phyloP scores from a whole-genome alignment of 176 grass and related monocot species.

The Pharus latifolius region DNA sequence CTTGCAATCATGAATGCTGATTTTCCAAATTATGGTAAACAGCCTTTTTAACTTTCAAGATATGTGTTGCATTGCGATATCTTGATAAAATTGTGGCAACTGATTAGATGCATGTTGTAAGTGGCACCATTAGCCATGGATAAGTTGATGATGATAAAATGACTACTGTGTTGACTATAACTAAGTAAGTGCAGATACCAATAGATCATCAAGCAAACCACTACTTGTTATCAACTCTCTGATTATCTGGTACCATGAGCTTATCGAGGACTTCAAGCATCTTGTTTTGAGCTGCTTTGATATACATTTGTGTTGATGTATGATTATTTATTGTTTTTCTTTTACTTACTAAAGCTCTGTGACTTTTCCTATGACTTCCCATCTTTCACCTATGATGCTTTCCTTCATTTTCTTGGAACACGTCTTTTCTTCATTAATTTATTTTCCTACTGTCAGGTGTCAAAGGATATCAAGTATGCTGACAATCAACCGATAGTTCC shows the following conservation, averaged over 20 bases:
- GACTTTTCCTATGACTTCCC: background rate
- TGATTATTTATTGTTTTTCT: background rate
- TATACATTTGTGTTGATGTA: too few species aligned
- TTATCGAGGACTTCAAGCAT: background rate
- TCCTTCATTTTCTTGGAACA: background rate
- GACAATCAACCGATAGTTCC: constrained; percentile 80
- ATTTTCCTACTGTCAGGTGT: constrained; percentile 40
- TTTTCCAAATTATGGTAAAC: too few species aligned
- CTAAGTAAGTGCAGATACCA: background rate
- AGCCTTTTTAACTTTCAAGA: background rate
- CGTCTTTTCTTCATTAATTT: background rate
- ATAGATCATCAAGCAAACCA: background rate
- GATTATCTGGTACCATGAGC: background rate
- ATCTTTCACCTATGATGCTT: background rate
- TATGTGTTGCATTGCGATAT: background rate
- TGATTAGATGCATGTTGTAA: background rate
- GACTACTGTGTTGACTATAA: background rate
- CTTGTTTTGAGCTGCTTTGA: too few species aligned
- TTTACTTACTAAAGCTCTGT: background rate
- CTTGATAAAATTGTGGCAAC: background rate
- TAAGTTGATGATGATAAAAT: background rate
- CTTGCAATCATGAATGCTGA: too few species aligned
- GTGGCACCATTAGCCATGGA: background rate
- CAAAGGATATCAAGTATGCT: constrained; percentile 92
- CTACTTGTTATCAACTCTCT: background rate